Conservation (phyloP, 345 rosid genomes). For the Salix exigua region DNA sequence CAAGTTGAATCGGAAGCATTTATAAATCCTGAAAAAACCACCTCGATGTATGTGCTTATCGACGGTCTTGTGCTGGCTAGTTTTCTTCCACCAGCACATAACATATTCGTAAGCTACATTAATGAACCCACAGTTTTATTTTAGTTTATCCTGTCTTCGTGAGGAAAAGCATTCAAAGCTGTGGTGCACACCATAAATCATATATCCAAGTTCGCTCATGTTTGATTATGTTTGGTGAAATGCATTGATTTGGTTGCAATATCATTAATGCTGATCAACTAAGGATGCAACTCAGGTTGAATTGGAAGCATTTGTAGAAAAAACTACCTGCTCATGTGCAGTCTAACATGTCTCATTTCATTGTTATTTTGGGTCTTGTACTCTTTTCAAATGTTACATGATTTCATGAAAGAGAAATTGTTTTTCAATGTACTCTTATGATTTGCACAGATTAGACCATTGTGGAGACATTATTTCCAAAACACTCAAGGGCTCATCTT, state of each 20-base stretch:
- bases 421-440: not conserved
- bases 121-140: slow-evolving; percentile 18
- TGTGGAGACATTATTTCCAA: slow-evolving; percentile 25
- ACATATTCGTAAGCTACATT: slow-evolving; percentile 53
- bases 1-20: not conserved
- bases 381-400: not conserved
- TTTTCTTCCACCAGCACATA: slow-evolving; percentile 31
- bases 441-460: slow-evolving; percentile 12
- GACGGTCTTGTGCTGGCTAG: slow-evolving; percentile 50
- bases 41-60: slow-evolving; percentile 19
- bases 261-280: not conserved
- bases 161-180: slow-evolving; percentile 23
- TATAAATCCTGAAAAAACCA: not conserved
- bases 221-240: not conserved
- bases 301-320: not conserved
- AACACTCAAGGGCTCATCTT: slow-evolving; percentile 23
- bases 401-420: not conserved
- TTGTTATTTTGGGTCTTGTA: too few species aligned
- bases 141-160: slow-evolving; percentile 16
- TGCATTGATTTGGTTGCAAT: not conserved
- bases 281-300: not conserved
- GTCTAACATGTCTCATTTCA: not conserved
- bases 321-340: not conserved
- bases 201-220: too few species aligned
- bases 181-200: slow-evolving; percentile 25